Base-by-base conservation (phyloP, 2,329 filamentous ascomycete species). In the Penicillium sp. region DNA sequence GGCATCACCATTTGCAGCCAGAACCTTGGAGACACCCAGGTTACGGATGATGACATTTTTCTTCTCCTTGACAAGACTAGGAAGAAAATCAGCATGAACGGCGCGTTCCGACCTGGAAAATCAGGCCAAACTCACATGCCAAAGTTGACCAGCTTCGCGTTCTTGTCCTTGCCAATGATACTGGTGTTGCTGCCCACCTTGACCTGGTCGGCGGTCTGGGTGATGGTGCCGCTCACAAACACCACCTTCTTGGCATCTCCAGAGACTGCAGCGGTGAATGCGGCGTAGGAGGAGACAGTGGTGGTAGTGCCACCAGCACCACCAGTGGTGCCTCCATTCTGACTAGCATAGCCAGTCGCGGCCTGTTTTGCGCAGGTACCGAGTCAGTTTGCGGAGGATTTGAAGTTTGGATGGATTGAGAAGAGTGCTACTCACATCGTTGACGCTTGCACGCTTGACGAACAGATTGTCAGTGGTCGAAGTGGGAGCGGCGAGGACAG, bases 41-140 rank as follows among this genome's bases (percentile, higher is more conserved):
- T 89, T 89, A 37, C 85, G 82, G 62, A 89, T 72, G 63, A 88
- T 87, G 59, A 88, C 83, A 70, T 88, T 88, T 57, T 73, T 77
- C 39, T 78, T 75, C 64, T 81, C 80, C 73, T 88, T 78, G 61
- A 81, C 80, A 54, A 87, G 73, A 27, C 84, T 84, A 51, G 11
- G 53, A 22, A 63, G 19, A 24, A 2, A 10, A 35, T 47, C 18
- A 41, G 55, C 10, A 27, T n/a, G 1, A 10, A 9, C 1, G 14
- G 6, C 18, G 5, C 9, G 1, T 6, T 6, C 4, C 3, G 19
- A 39, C 18, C 1, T 2, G 4, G 3, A n/a, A n/a, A 9, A 6
- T 1, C 5, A 5, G 5, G 14, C 16, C 4, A 11, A 36, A 62
- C 65, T 6, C 53, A 69, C 69, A 73, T 33, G 43, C 70, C 70